Conservation (phyloP, 225 moss, liverwort and hornwort species). For the Neckera pumila region DNA sequence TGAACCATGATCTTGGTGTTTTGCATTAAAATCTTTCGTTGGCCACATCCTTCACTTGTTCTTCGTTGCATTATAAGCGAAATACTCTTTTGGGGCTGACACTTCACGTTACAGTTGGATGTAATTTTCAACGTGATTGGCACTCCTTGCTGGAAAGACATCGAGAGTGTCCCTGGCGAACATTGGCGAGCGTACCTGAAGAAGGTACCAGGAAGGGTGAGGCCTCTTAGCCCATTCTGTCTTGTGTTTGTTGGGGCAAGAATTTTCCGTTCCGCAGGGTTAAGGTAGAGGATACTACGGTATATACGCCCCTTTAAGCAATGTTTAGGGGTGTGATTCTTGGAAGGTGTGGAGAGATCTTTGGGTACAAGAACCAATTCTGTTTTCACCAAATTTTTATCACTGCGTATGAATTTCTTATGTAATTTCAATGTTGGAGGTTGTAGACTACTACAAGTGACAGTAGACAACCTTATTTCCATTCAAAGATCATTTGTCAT, state of each 20-base stretch:
- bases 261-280: neutral
- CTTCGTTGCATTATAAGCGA: neutral
- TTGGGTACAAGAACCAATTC: neutral
- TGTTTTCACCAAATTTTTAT: neutral
- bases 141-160: slow-evolving; percentile 94
- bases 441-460: neutral
- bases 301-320: neutral
- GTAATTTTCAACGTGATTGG: slow-evolving; percentile 93
- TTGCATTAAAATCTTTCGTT: neutral
- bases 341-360: neutral
- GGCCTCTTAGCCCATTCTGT: neutral
- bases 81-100: neutral
- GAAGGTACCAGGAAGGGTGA: slow-evolving; percentile 88
- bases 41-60: neutral
- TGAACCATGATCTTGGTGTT: neutral
- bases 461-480: neutral
- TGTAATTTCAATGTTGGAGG: neutral
- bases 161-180: slow-evolving; percentile 82
- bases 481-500: neutral
- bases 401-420: neutral
- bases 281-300: neutral
- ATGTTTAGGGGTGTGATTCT: neutral
- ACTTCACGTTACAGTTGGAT: slow-evolving; percentile 49
- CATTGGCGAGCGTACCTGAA: slow-evolving; percentile 84
- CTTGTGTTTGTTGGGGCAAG: neutral